Evolutionary conservation across 257 asterid genomes (phyloP).

Genomic region (Solanum clarkiae): DNA sequence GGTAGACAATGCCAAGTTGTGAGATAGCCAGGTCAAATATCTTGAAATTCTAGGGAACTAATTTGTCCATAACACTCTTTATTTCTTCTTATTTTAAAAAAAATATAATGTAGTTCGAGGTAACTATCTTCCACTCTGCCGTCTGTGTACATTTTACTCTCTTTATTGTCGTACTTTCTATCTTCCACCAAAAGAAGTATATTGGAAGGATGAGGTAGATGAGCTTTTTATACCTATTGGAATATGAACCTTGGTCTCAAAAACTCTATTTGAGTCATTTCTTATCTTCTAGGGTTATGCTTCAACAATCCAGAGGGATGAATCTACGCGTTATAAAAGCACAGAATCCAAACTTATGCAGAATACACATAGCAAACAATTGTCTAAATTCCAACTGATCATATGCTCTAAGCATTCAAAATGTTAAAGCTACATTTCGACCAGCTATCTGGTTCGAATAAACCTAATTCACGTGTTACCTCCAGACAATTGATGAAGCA

Average conservation of each 20-base stretch:
- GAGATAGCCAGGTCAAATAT: not conserved
- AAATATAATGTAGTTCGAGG: not conserved
- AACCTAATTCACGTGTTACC: not conserved
- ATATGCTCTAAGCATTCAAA: not conserved
- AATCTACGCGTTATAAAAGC: not conserved
- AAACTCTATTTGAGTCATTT: not conserved
- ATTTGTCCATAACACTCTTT: not conserved
- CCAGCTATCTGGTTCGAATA: not conserved
- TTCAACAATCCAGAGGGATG: not conserved
- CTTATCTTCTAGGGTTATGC: not conserved
- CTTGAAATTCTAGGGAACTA: not conserved
- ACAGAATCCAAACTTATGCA: not conserved
- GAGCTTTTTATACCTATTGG: not conserved
- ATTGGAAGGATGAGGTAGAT: not conserved
- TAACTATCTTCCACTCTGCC: not conserved
- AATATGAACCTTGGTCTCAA: not conserved
- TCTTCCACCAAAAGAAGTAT: not conserved
- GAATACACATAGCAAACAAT: not conserved
- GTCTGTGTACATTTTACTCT: no score
- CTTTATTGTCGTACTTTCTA: not conserved
- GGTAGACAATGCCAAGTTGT: not conserved
- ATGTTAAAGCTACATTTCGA: not conserved
- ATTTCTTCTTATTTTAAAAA: not conserved
- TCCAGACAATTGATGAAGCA: not conserved
- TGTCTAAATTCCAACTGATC: not conserved